Conservation (phyloP, 2,329 filamentous ascomycete species). For the Neonectria coccinea region DNA sequence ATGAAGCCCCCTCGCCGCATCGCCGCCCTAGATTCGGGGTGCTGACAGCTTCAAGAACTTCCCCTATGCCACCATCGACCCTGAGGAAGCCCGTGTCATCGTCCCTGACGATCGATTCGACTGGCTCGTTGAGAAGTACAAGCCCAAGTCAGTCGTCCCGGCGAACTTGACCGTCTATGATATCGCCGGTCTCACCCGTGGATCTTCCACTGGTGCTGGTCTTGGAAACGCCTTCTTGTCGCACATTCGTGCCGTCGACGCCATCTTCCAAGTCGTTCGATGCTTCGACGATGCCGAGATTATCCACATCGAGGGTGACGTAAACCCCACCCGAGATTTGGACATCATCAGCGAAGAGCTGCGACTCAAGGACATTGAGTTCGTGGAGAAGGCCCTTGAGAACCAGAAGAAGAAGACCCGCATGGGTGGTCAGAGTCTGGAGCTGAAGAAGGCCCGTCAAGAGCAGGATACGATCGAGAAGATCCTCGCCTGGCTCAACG, state of each 20-base stretch:
- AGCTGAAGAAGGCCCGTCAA: constrained; percentile 97
- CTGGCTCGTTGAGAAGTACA: constrained; percentile 96
- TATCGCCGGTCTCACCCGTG: constrained; percentile 95
- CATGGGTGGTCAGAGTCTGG: constrained; percentile 91
- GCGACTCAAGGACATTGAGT: constrained; percentile 98
- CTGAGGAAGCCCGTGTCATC: constrained; percentile 96
- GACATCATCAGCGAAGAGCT: constrained; percentile 98
- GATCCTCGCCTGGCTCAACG: constrained; percentile 83
- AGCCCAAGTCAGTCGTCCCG: constrained; percentile 96
- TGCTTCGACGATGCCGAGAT: constrained; percentile 99
- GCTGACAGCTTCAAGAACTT: constrained; percentile 79
- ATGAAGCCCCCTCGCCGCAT: constrained; percentile 58
- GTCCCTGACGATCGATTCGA: constrained; percentile 97
- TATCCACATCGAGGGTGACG: constrained; percentile 98
- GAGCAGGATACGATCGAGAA: constrained; percentile 95
- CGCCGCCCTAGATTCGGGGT: constrained; percentile 53
- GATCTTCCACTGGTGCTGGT: constrained; percentile 96
- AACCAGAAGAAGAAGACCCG: constrained; percentile 93
- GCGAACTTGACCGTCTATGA: constrained; percentile 99
- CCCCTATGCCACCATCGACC: constrained; percentile 98
- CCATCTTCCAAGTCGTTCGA: constrained; percentile 96
- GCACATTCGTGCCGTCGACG: constrained; percentile 97
- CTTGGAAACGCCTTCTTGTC: constrained; percentile 98
- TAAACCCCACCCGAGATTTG: constrained; percentile 92
- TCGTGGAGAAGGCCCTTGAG: constrained; percentile 94